phyloP scores from a whole-genome alignment of 106 monocot species.

The Triglochin maritima region DNA sequence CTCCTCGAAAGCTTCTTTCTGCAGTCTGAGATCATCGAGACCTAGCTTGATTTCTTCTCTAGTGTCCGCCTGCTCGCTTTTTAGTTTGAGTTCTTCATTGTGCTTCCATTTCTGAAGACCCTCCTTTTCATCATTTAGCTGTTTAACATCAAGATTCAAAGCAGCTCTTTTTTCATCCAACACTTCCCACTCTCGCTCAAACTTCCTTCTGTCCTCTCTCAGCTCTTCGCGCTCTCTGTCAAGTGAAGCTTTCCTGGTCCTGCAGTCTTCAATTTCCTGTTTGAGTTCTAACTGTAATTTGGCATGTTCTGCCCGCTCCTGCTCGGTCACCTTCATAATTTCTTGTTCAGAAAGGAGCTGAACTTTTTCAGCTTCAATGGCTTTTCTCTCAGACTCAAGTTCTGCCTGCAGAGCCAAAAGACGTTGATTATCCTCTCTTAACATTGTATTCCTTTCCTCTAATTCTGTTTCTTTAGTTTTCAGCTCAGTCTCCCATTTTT shows the following conservation, averaged over 20 bases:
- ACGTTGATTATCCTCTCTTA: constrained; percentile 33
- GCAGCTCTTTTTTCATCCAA: constrained; percentile 67
- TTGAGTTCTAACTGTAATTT: constrained; percentile 49
- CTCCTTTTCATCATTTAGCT: constrained; percentile 38
- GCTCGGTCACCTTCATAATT: constrained; percentile 47
- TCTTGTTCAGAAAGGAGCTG: constrained; percentile 40
- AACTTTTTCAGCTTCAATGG: constrained; percentile 40
- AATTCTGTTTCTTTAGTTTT: constrained; percentile 45
- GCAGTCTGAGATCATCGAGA: constrained; percentile 47
- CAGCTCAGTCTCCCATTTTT: constrained; percentile 55
- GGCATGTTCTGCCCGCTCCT: constrained; percentile 52
- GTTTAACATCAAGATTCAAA: constrained; percentile 36
- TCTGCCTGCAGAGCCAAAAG: constrained; percentile 25
- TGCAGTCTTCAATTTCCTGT: constrained; percentile 71
- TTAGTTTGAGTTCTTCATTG: constrained; percentile 52
- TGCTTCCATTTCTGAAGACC: constrained; percentile 61
- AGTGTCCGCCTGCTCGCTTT: constrained; percentile 23
- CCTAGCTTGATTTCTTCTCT: constrained; percentile 36
- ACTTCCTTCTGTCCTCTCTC: constrained; percentile 60
- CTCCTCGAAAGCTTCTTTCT: constrained; percentile 65
- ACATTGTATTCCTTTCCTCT: constrained; percentile 30
- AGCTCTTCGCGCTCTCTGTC: constrained; percentile 50
- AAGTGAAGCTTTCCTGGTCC: constrained; percentile 42
- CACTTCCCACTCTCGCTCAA: constrained; percentile 86
- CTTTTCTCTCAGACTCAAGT: constrained; percentile 38